Evolutionary conservation across 2,329 filamentous ascomycete species (phyloP).

Genomic region (Madurella mycetomatis): DNA sequence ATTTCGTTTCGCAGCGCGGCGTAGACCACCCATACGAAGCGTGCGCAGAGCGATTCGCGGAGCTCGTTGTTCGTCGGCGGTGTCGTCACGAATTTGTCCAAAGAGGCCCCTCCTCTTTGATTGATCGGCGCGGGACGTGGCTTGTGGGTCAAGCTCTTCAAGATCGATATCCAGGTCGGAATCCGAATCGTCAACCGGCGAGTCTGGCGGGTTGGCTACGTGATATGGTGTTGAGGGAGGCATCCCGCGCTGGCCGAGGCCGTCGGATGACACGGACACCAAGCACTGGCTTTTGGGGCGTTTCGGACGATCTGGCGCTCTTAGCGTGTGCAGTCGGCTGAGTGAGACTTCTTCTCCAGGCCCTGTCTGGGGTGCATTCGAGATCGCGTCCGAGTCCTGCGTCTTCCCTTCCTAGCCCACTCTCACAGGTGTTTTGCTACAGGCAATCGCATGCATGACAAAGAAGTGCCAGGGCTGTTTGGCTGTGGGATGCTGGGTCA

Average conservation of each 20-base stretch:
- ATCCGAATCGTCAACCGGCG: constrained; percentile 64
- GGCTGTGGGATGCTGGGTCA: neutral
- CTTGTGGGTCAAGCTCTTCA: constrained; percentile 68
- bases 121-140: constrained; percentile 35
- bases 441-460: constrained; percentile 3
- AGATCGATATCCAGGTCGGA: constrained; percentile 74
- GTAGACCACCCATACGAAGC: constrained; percentile 61
- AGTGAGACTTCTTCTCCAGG: neutral
- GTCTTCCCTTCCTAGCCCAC: neutral
- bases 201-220: constrained; percentile 59
- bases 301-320: neutral
- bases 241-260: constrained; percentile 36
- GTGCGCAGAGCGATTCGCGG: constrained; percentile 66
- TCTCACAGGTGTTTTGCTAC: neutral
- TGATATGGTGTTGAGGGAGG: constrained; percentile 50
- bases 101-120: constrained; percentile 29
- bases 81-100: constrained; percentile 53
- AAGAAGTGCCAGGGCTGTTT: neutral
- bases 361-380: neutral
- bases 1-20: constrained; percentile 51
- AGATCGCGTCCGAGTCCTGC: neutral
- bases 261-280: neutral
- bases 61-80: constrained; percentile 41
- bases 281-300: neutral
- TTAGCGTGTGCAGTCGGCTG: neutral